A percentile compares a stretch with the other conserved stretches of the same genome.
phyloP scores from a whole-genome alignment of 306 rosid species.

The Acmispon strigosus region DNA sequence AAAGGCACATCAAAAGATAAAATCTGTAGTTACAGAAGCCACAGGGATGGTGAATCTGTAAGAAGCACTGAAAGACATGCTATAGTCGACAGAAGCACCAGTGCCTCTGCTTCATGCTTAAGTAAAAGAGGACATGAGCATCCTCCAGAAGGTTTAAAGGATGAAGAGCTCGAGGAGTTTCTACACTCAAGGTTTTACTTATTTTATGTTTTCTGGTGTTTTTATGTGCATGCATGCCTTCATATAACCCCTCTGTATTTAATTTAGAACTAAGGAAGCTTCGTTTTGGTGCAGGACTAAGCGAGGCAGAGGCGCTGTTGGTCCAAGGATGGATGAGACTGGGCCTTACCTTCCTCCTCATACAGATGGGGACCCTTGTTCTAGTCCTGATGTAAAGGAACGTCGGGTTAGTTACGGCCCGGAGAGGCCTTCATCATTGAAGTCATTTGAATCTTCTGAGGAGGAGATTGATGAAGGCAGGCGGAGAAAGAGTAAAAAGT shows the following conservation, averaged over 20 bases:
- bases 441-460: conserved; percentile 38
- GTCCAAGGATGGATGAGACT: conserved; percentile 94
- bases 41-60: no score
- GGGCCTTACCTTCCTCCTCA: conserved; percentile 75
- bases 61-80: conserved; percentile 8
- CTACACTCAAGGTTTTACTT: conserved; percentile 57
- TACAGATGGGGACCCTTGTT: conserved; percentile 28
- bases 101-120: conserved; percentile 46
- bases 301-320: conserved; percentile 93
- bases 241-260: background rate
- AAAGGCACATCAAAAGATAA: no score
- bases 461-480: conserved; percentile 40
- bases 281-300: conserved; percentile 52
- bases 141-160: conserved; percentile 47
- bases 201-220: background rate
- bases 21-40: no score
- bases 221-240: background rate
- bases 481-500: conserved; percentile 43
- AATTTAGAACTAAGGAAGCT: background rate
- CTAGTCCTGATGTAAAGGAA: conserved; percentile 25
- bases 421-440: conserved; percentile 20
- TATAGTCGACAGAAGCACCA: conserved; percentile 2
- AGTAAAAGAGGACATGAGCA: conserved; percentile 32
- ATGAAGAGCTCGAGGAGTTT: conserved; percentile 80
- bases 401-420: conserved; percentile 45